Percentiles rank a stretch among this genome's conserved stretches.
phyloP scores from a whole-genome alignment of 2,329 filamentous ascomycete genomes.

The Fonsecaea monophora region DNA sequence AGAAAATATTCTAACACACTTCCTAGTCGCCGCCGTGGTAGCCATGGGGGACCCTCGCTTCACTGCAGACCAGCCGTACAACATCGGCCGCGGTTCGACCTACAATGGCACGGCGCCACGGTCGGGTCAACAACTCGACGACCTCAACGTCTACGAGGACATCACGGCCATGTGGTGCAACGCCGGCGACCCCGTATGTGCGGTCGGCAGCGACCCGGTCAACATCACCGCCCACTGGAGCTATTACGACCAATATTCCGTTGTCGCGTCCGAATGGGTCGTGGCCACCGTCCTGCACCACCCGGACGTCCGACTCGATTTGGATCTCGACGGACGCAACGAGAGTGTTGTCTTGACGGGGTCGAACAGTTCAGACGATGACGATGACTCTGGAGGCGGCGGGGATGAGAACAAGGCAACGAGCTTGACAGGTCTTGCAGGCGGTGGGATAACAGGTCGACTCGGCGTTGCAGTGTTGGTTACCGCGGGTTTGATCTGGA shows the following conservation, averaged over 20 bases:
- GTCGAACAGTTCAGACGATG: slow-evolving; percentile 5
- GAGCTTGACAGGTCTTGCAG: slow-evolving; percentile 10
- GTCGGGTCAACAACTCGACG: slow-evolving; percentile 21
- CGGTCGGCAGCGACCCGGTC: slow-evolving; percentile 26
- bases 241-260: slow-evolving; percentile 31
- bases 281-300: slow-evolving; percentile 25
- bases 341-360: slow-evolving; percentile 22
- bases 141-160: slow-evolving; percentile 28
- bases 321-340: slow-evolving; percentile 19
- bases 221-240: slow-evolving; percentile 29
- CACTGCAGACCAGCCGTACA: slow-evolving; percentile 29
- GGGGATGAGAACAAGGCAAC: slow-evolving; percentile 12
- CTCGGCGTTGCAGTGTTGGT: slow-evolving; percentile 11
- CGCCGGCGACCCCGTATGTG: slow-evolving; percentile 31
- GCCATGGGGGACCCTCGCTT: slow-evolving; percentile 26
- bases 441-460: slow-evolving; percentile 3
- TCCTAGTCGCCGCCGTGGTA: slow-evolving; percentile 27
- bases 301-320: slow-evolving; percentile 16
- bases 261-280: slow-evolving; percentile 26
- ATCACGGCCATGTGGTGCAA: slow-evolving; percentile 29
- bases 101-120: slow-evolving; percentile 25
- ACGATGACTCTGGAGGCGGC: neutral
- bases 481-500: slow-evolving; percentile 14
- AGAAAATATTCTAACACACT: slow-evolving; percentile 9
- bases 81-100: slow-evolving; percentile 24